Conservation (phyloP, 305 asterid genomes). For the Withania somnifera region DNA sequence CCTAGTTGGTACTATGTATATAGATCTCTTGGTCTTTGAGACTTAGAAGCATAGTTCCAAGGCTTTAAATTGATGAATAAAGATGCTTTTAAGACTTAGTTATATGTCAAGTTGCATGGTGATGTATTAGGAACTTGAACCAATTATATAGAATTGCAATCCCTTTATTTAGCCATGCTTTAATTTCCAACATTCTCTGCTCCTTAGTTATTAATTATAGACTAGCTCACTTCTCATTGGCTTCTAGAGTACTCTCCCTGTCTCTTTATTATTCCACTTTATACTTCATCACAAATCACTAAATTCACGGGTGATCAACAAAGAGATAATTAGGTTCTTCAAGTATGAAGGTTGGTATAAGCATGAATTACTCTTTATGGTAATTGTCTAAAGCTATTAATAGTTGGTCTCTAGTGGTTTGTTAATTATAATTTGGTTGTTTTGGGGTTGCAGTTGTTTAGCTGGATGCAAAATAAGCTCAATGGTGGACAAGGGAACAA, state of each 20-base stretch:
- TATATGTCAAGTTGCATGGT: neutral
- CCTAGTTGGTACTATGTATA: neutral
- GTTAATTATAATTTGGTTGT: neutral
- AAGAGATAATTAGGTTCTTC: neutral
- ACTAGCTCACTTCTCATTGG: slow-evolving; percentile 46
- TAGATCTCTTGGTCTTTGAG: neutral
- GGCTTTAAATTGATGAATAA: neutral
- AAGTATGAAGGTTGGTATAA: slow-evolving; percentile 1
- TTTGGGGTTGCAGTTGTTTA: slow-evolving; percentile 47
- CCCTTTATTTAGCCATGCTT: slow-evolving; percentile 7
- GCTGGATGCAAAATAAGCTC: slow-evolving; percentile 74
- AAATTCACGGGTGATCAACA: neutral
- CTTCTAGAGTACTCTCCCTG: slow-evolving; percentile 20
- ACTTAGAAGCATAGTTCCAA: neutral
- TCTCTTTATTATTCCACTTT: neutral
- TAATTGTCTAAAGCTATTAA: neutral
- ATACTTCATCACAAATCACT: neutral
- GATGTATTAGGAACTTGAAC: slow-evolving; percentile 36
- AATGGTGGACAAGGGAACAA: slow-evolving; percentile 42
- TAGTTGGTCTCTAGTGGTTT: neutral
- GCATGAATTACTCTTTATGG: neutral
- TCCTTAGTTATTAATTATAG: neutral
- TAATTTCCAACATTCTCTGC: neutral
- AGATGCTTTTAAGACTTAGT: neutral
- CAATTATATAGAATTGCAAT: slow-evolving; percentile 13